phyloP scores from a whole-genome alignment of 2,329 filamentous ascomycete genomes.

The Cercospora brassicicola region DNA sequence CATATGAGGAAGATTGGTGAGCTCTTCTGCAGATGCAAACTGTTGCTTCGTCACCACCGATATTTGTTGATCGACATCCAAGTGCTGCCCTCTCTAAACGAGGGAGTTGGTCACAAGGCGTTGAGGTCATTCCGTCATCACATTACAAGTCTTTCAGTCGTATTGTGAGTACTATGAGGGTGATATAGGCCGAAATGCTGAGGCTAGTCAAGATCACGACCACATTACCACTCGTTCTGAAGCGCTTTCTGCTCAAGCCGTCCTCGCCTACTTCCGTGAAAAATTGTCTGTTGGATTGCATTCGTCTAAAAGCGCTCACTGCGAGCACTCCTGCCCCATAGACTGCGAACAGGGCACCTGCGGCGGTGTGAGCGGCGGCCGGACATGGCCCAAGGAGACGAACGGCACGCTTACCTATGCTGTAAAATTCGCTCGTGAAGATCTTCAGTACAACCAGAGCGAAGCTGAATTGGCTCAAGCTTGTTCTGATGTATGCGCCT shows the following conservation, averaged over 20 bases:
- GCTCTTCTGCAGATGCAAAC: background rate
- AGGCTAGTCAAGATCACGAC: slow-evolving; percentile 63
- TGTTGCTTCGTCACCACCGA: background rate
- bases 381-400: background rate
- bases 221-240: slow-evolving; percentile 66
- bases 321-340: slow-evolving; percentile 84
- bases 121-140: background rate
- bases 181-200: slow-evolving; percentile 62
- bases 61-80: background rate
- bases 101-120: background rate
- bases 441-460: slow-evolving; percentile 93
- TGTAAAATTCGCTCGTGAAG: slow-evolving; percentile 94
- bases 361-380: background rate
- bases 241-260: slow-evolving; percentile 59
- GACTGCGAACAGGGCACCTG: slow-evolving; percentile 76
- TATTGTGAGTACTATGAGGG: slow-evolving; percentile 60
- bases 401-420: slow-evolving; percentile 62
- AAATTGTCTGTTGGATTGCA: slow-evolving; percentile 92
- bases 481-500: slow-evolving; percentile 92
- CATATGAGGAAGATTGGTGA: background rate
- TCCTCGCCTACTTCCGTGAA: slow-evolving; percentile 67
- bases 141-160: slow-evolving; percentile 40
- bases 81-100: background rate
- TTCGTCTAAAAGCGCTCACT: slow-evolving; percentile 79
- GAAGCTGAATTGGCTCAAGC: slow-evolving; percentile 92